A percentile compares a stretch with the other conserved stretches of the same genome.
Conservation (phyloP, 2,329 filamentous ascomycete species). For the Cladosporium sphaerospermum region DNA sequence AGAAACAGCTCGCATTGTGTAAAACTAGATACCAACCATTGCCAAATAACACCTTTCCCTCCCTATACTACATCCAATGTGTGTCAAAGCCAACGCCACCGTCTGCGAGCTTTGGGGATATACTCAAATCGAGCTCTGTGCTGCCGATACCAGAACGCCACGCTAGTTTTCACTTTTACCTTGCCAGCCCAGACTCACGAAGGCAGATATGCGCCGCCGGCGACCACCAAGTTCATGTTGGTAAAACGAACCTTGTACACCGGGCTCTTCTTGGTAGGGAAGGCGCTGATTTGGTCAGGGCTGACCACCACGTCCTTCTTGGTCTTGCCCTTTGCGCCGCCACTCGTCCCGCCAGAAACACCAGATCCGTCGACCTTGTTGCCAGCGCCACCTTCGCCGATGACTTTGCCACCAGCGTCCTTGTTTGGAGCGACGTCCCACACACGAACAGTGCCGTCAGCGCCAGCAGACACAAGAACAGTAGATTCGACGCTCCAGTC, state of each 20-base stretch:
- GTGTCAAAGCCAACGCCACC: not conserved
- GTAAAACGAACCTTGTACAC: slow-evolving; percentile 93
- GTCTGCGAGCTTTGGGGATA: not conserved
- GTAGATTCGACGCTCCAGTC: slow-evolving; percentile 91
- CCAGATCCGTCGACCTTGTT: slow-evolving; percentile 44
- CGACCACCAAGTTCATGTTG: slow-evolving; percentile 87
- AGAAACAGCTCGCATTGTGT: not conserved
- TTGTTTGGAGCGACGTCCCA: slow-evolving; percentile 73
- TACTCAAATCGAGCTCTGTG: not conserved
- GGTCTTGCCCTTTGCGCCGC: slow-evolving; percentile 55
- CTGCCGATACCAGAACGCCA: slow-evolving; percentile 3
- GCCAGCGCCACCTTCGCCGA: slow-evolving; percentile 44
- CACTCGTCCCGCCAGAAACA: slow-evolving; percentile 26
- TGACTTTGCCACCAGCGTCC: slow-evolving; percentile 40
- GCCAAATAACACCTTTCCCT: no score
- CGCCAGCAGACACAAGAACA: slow-evolving; percentile 81
- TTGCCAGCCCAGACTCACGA: slow-evolving; percentile 12
- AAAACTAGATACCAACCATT: not conserved
- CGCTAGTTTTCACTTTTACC: slow-evolving; percentile 1
- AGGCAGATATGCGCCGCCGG: slow-evolving; percentile 65
- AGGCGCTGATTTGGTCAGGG: slow-evolving; percentile 89
- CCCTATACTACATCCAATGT: not conserved
- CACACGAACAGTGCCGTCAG: slow-evolving; percentile 85
- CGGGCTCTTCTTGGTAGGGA: slow-evolving; percentile 92
- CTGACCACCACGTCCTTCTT: slow-evolving; percentile 85